Conservation (phyloP, 768 basidiomycete species). For the Amanita thiersii region DNA sequence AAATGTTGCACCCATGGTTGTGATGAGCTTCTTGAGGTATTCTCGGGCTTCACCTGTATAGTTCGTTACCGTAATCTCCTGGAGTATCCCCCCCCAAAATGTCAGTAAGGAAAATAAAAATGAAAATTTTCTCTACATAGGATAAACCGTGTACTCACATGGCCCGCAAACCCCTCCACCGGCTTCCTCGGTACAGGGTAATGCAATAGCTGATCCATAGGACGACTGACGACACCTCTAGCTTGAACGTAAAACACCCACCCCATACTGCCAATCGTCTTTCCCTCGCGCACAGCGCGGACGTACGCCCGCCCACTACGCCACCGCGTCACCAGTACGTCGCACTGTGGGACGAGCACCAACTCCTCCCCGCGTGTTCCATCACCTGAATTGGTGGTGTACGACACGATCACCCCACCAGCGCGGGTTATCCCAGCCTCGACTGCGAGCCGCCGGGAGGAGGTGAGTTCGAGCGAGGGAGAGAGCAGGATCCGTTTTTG, state of each 20-base stretch:
- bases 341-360: constrained; percentile 40
- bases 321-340: constrained; percentile 67
- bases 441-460: constrained; percentile 42
- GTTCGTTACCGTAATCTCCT: constrained; percentile 83
- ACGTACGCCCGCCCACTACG: constrained; percentile 65
- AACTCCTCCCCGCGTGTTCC: constrained; percentile 24
- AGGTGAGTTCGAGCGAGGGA: constrained; percentile 44
- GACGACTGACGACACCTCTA: constrained; percentile 48
- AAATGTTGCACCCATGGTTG: constrained; percentile 68
- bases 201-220: constrained; percentile 73
- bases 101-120: background rate
- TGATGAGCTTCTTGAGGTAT: constrained; percentile 80
- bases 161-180: constrained; percentile 49
- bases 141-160: constrained; percentile 36
- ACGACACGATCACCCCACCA: constrained; percentile 26
- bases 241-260: constrained; percentile 82
- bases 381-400: constrained; percentile 1
- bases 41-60: constrained; percentile 84
- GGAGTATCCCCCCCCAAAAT: background rate
- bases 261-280: constrained; percentile 68
- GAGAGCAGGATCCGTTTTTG: constrained; percentile 56
- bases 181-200: constrained; percentile 66
- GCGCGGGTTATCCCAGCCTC: constrained; percentile 50
- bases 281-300: constrained; percentile 48
- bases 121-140: background rate